Evolutionary conservation across 306 rosid genomes (phyloP).

Genomic region (Fragaria ananassa): DNA sequence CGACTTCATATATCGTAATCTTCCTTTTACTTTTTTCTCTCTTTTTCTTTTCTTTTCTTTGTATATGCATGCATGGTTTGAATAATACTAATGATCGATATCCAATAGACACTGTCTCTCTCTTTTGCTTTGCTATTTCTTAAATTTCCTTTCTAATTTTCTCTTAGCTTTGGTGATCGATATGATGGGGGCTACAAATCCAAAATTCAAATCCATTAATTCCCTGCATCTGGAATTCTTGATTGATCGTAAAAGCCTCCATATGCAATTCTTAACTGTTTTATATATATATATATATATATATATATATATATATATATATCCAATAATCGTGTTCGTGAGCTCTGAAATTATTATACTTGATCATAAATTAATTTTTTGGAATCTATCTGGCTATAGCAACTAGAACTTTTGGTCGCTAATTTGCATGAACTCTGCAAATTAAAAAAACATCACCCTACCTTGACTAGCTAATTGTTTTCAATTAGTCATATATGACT

Average conservation of each 20-base stretch:
- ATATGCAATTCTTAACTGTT: background rate
- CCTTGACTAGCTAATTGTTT: background rate
- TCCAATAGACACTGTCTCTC: background rate
- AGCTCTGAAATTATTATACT: background rate
- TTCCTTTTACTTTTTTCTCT: too few relatives aligned
- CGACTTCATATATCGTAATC: too few relatives aligned
- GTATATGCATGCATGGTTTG: too few relatives aligned
- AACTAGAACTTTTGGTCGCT: background rate
- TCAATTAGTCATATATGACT: background rate
- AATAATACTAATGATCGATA: too few relatives aligned
- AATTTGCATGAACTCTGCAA: background rate
- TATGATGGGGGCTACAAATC: slow-evolving; percentile 19
- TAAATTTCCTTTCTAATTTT: background rate
- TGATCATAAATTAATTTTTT: background rate
- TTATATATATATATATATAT: background rate
- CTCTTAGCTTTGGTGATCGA: slow-evolving; percentile 13
- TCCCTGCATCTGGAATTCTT: slow-evolving; percentile 18
- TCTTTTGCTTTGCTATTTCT: background rate
- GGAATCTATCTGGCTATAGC: background rate
- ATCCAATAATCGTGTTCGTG: background rate
- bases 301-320: background rate
- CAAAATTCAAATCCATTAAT: slow-evolving; percentile 4
- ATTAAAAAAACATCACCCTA: background rate
- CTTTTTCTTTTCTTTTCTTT: too few relatives aligned
- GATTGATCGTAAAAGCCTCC: slow-evolving; percentile 13